Evolutionary conservation across 768 basidiomycete species (phyloP), one percentile per base, ranked within the genome.

Genomic region (Tricholomella constricta): DNA sequence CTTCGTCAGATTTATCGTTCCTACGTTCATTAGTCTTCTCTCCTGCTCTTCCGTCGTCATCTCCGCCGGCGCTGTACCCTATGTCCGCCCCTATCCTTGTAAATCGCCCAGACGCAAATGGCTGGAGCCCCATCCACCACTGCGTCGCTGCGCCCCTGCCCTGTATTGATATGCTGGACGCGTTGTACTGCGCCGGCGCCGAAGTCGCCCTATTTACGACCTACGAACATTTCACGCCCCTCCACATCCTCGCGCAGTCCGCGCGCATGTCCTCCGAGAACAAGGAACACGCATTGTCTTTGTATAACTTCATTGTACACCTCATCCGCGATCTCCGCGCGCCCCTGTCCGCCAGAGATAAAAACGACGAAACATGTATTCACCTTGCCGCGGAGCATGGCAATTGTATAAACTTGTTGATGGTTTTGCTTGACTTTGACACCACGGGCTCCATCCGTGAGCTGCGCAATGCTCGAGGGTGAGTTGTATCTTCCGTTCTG

Each of bases 301-400:
- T 88, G 62, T 81, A 81, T 57, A 72, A 77, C 57, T 86, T 89
- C 66, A 72, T 81, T 65, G 67, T 80, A 57, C 88, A 91, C 67
- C 79, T 91, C 51, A 77, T 91, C 32, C 74, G 75, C 51, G 84
- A 89, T 62, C 81, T 91, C 26, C 82, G 80, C 26, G 84, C 86
- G 6, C 88, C 89, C 0, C 65, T 91, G 36, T 76, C 81, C 25
- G 86, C 89, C 17, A 71, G 76, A 41, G 87, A 91, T 66, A 79
- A 71, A 56, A 69, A 85, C 48, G 82, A 83, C 58, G 88, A 91
- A 63, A 91, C 89, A 3, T 89, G 88, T 72, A 76, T 91, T 44
- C 89, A 91, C 72, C 72, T 89, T 54, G 89, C 88, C 42, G 89
- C 89, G 11, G 88, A 89, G 61, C 81, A 82, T 58, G 89, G 89